These are phyloP conservation scores for Chaetomiaceae sp. DNA, from an alignment of 2,329 filamentous ascomycete species.

Conservation along the genomic window DNA sequence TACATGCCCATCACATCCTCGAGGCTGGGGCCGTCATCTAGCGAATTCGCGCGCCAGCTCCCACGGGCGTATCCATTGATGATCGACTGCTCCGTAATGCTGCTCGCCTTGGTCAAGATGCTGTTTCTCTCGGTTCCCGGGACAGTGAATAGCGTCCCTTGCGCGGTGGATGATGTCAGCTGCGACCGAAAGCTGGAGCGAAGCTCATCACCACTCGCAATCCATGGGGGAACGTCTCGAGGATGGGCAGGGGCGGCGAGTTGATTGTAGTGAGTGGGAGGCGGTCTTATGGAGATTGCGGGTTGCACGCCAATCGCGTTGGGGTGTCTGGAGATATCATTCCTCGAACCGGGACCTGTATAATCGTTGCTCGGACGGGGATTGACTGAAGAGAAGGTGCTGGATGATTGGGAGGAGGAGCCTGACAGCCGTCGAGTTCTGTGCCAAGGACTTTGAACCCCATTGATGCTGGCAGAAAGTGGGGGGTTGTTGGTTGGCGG, in stretches of 20 bases:
- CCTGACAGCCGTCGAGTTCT: slow-evolving; percentile 39
- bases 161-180: slow-evolving; percentile 46
- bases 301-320: slow-evolving; percentile 4
- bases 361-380: slow-evolving; percentile 36
- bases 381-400: slow-evolving; percentile 40
- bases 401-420: slow-evolving; percentile 42
- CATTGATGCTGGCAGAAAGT: slow-evolving; percentile 10
- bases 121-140: slow-evolving; percentile 76
- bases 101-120: slow-evolving; percentile 69
- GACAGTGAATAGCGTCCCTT: slow-evolving; percentile 43
- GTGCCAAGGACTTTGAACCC: slow-evolving; percentile 32
- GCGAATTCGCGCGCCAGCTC: slow-evolving; percentile 28
- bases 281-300: slow-evolving; percentile 6
- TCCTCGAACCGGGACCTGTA: slow-evolving; percentile 17
- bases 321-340: slow-evolving; percentile 11
- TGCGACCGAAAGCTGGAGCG: slow-evolving; percentile 53
- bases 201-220: slow-evolving; percentile 42
- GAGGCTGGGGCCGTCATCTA: slow-evolving; percentile 53
- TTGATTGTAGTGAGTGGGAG: slow-evolving; percentile 26
- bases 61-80: slow-evolving; percentile 27
- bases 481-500: slow-evolving; percentile 18
- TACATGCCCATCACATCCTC: slow-evolving; percentile 68
- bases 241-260: slow-evolving; percentile 12
- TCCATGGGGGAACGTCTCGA: slow-evolving; percentile 39
- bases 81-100: slow-evolving; percentile 46